Conservation (phyloP, 1,284 basidiomycete genomes). For the Sporisorium exsertum region DNA sequence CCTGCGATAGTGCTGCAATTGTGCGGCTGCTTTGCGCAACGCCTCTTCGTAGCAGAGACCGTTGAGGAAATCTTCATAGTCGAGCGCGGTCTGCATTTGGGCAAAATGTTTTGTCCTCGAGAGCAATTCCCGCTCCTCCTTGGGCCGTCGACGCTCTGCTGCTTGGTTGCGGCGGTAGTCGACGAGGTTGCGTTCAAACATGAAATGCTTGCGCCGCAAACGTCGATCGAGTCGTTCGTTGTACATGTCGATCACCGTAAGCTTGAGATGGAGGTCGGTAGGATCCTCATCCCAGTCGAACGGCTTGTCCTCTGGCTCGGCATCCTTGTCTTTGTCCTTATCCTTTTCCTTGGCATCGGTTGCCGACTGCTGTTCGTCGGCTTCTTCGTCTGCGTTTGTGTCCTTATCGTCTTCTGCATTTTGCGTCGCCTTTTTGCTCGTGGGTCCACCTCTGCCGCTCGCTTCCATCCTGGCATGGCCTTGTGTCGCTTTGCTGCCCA, state of each 20-base stretch:
- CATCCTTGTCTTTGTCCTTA: constrained; percentile 49
- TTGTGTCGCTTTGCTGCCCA: constrained; percentile 60
- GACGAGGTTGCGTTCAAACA: constrained; percentile 90
- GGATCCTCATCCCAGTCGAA: constrained; percentile 79
- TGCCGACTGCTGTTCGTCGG: constrained; percentile 32
- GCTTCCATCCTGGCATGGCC: constrained; percentile 70
- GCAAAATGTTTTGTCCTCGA: constrained; percentile 92
- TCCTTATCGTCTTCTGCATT: constrained; percentile 51
- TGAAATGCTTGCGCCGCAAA: constrained; percentile 85
- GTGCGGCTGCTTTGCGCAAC: constrained; percentile 57
- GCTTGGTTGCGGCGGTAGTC: constrained; percentile 90
- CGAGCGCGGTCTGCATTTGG: constrained; percentile 87
- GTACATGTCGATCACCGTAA: constrained; percentile 91
- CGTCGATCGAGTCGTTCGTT: constrained; percentile 90
- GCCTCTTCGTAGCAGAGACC: constrained; percentile 77
- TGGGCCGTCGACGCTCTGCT: constrained; percentile 86
- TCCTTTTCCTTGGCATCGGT: constrained; percentile 57
- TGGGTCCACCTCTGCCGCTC: constrained; percentile 75
- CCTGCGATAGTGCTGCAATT: constrained; percentile 65
- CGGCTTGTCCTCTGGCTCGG: constrained; percentile 59
- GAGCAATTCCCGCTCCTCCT: constrained; percentile 91
- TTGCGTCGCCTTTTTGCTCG: constrained; percentile 54
- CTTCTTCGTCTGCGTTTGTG: constrained; percentile 32
- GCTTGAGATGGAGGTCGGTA: constrained; percentile 85
- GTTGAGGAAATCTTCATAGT: constrained; percentile 88